A percentile compares a stretch with the other conserved stretches of the same genome.
Conservation (phyloP, 177 flowering plant genomes). For the Vitis hybrid region DNA sequence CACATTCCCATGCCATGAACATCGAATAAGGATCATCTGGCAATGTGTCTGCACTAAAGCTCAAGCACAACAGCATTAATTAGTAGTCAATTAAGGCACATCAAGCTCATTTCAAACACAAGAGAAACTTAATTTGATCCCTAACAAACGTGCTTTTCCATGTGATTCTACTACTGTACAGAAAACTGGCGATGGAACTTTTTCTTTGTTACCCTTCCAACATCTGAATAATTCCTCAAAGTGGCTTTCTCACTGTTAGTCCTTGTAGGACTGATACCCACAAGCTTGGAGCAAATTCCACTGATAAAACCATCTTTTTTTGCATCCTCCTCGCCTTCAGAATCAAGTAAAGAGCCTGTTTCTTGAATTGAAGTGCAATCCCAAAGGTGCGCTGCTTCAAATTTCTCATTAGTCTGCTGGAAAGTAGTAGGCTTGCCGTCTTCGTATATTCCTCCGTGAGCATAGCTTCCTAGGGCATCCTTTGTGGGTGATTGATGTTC, state of each 20-base stretch:
- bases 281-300: conserved; percentile 31
- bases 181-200: conserved; percentile 37
- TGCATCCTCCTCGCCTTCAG: conserved; percentile 18
- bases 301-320: conserved; percentile 5
- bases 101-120: no score
- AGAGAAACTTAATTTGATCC: no score
- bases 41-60: no score
- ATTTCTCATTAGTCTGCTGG: neutral
- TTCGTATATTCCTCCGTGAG: conserved; percentile 11
- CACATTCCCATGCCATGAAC: no score
- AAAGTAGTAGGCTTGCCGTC: neutral
- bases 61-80: no score
- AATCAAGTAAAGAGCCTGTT: conserved; percentile 32
- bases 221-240: conserved; percentile 38
- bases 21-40: no score
- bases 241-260: conserved; percentile 12
- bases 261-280: conserved; percentile 8
- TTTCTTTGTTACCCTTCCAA: conserved; percentile 33
- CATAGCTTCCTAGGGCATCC: neutral
- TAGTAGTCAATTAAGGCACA: no score
- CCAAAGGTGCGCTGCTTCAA: conserved; percentile 30
- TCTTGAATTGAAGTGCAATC: conserved; percentile 29
- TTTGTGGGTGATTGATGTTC: conserved; percentile 7
- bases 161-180: neutral
- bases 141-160: no score